Percentiles rank a stretch among this genome's conserved stretches.
Conservation (phyloP, 495 filamentous ascomycete genomes). For the Aspergillus avenaceus region DNA sequence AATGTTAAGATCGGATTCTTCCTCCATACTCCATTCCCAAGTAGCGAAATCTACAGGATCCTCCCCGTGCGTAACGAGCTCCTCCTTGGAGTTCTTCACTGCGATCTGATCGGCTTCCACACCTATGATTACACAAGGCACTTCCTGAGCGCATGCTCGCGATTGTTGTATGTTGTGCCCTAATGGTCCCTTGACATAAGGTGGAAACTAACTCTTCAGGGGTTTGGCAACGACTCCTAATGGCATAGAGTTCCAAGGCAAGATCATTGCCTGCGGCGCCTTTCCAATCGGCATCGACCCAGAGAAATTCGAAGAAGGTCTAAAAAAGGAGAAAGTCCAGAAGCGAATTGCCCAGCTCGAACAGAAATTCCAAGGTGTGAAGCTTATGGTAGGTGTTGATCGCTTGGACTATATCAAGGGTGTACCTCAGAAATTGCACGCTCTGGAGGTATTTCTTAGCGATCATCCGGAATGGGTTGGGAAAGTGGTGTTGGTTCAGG, state of each 20-base stretch:
- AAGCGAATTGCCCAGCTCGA: constrained; percentile 81
- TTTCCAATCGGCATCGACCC: constrained; percentile 98
- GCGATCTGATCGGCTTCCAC: constrained; percentile 93
- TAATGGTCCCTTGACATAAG: not conserved
- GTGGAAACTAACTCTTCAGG: constrained; percentile 33
- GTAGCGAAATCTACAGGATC: constrained; percentile 93
- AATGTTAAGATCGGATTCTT: constrained; percentile 97
- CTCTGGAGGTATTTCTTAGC: constrained; percentile 90
- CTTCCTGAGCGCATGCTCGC: constrained; percentile 88
- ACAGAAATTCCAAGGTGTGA: constrained; percentile 91
- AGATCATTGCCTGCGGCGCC: constrained; percentile 79
- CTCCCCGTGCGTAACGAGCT: constrained; percentile 88
- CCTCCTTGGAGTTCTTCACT: constrained; percentile 78
- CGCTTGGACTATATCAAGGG: constrained; percentile 98
- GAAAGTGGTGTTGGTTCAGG: constrained; percentile 95
- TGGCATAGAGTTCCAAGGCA: constrained; percentile 80
- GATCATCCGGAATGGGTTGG: constrained; percentile 98
- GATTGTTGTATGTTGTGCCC: constrained; percentile 65
- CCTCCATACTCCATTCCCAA: constrained; percentile 96
- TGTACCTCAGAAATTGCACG: constrained; percentile 93
- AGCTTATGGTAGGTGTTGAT: constrained; percentile 94
- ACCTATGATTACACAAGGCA: constrained; percentile 95
- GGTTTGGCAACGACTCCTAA: constrained; percentile 79
- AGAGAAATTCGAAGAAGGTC: constrained; percentile 84
- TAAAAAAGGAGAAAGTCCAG: constrained; percentile 80